These are phyloP conservation scores for Trypanosoma lewisi DNA, from an alignment of 208 protist genomes.

Conservation along the genomic window DNA sequence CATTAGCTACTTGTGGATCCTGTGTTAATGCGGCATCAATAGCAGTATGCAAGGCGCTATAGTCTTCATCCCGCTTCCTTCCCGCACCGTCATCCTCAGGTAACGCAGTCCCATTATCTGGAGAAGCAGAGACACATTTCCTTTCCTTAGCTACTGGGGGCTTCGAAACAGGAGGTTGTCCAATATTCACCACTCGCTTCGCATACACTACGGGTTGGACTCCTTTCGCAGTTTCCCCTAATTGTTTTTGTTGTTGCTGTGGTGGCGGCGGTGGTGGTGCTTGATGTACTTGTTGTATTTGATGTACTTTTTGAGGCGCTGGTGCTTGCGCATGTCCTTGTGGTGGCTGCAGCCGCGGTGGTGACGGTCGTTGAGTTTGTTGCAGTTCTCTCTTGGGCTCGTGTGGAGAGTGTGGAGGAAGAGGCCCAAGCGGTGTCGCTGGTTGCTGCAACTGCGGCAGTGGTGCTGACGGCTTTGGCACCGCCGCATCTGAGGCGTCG, in stretches of 20 bases:
- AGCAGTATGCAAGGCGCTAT: constrained; percentile 62
- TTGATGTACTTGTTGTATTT: neutral
- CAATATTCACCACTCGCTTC: neutral
- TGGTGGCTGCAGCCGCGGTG: neutral
- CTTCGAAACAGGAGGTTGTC: neutral
- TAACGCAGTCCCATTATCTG: neutral
- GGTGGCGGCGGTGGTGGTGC: neutral
- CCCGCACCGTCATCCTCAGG: constrained; percentile 4
- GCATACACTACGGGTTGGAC: neutral
- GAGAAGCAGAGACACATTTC: neutral
- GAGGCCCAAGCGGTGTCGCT: neutral
- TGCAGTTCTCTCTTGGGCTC: neutral
- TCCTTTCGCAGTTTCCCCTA: neutral
- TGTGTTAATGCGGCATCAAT: constrained; percentile 53
- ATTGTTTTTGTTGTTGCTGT: neutral
- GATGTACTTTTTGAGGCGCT: neutral
- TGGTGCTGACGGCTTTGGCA: constrained; percentile 1
- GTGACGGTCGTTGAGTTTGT: neutral
- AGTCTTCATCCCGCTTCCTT: constrained; percentile 54
- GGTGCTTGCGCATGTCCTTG: neutral
- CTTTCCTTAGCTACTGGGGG: neutral
- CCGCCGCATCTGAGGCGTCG: neutral
- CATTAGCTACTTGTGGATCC: constrained; percentile 6
- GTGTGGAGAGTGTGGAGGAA: no score
- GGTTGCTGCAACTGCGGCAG: neutral